These are phyloP conservation scores for Cyphellophora europaea DNA, from an alignment of 2,329 filamentous ascomycete species.

Conservation along the genomic window DNA sequence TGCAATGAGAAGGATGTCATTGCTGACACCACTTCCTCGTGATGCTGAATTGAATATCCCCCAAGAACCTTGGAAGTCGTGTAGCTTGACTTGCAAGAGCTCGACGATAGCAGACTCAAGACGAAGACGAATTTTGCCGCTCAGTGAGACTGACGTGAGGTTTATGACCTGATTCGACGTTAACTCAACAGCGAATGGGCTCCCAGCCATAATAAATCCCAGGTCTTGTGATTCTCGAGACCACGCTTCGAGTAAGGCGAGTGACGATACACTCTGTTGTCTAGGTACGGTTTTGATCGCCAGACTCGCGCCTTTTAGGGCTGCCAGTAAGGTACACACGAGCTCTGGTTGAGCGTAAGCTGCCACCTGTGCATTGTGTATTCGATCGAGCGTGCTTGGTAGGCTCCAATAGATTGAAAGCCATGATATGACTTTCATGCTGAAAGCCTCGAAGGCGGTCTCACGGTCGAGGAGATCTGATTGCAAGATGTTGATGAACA, in stretches of 20 bases:
- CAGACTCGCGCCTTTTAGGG: constrained; percentile 10
- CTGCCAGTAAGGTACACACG: constrained; percentile 33
- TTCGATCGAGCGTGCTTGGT: constrained; percentile 53
- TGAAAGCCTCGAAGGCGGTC: constrained; percentile 57
- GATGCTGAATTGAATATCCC: not conserved
- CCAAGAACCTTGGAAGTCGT: not conserved
- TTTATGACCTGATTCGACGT: too few relatives aligned
- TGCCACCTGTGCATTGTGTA: constrained; percentile 57
- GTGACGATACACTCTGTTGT: not conserved
- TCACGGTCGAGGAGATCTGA: constrained; percentile 51
- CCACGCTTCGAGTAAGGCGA: not conserved
- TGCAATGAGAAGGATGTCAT: not conserved
- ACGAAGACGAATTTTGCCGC: not conserved
- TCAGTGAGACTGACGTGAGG: too few relatives aligned
- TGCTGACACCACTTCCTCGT: not conserved
- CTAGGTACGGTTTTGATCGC: constrained; percentile 10
- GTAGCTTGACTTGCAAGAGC: not conserved
- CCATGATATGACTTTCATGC: constrained; percentile 73
- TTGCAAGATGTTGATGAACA: constrained; percentile 64
- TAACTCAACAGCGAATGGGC: too few relatives aligned
- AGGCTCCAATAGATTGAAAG: constrained; percentile 73
- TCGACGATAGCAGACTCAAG: not conserved
- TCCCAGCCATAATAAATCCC: not conserved
- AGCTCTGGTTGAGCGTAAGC: constrained; percentile 59
- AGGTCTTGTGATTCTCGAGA: not conserved